These are phyloP conservation scores for Phenoliferia sp. DNA, from an alignment of 1,284 basidiomycete genomes.

Conservation along the genomic window DNA sequence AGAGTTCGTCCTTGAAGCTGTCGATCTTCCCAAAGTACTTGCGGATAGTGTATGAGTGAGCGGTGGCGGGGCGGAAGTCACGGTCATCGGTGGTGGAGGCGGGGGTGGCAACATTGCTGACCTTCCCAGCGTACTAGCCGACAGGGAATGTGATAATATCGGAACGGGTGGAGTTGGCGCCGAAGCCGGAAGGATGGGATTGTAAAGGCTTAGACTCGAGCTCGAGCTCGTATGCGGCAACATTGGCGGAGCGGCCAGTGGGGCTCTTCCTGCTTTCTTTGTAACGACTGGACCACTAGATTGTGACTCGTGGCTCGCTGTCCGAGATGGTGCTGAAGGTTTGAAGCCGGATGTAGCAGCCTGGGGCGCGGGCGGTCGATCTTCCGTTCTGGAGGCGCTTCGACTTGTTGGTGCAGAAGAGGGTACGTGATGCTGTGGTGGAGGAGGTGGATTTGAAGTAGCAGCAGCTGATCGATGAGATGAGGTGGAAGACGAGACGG, in stretches of 20 bases:
- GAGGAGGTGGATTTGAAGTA: background rate
- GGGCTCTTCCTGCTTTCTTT: background rate
- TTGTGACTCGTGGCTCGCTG: constrained; percentile 6
- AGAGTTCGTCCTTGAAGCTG: too few species aligned
- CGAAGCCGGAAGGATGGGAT: background rate
- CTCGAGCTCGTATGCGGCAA: constrained; percentile 8
- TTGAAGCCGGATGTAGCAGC: background rate
- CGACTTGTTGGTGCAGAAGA: background rate
- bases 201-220: background rate
- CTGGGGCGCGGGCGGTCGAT: background rate
- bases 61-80: too few species aligned
- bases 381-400: background rate
- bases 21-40: too few species aligned
- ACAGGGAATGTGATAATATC: too few species aligned
- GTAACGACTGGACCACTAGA: background rate
- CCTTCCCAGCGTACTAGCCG: background rate
- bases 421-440: background rate
- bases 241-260: background rate
- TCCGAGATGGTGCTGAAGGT: constrained; percentile 7
- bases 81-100: too few species aligned
- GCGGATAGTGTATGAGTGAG: too few species aligned
- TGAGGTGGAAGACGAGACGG: background rate
- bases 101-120: background rate
- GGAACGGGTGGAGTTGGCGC: background rate
- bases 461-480: background rate